Evolutionary conservation across 2,329 filamentous ascomycete species (phyloP).

Genomic region (Kalaharituber pfeilii): DNA sequence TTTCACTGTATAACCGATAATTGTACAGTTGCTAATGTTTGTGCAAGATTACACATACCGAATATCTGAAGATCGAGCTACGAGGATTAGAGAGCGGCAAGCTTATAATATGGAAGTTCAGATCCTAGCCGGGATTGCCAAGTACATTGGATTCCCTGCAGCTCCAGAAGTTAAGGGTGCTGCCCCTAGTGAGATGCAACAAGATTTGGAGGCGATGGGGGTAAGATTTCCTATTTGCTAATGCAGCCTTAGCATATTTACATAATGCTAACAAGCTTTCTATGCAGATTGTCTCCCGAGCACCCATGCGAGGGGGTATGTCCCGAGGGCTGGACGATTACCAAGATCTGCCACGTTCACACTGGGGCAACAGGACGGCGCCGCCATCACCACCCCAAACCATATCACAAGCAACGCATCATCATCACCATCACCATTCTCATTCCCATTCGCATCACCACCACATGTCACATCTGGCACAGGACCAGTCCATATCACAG

Average conservation of each 20-base stretch:
- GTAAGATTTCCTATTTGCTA: conserved; percentile 37
- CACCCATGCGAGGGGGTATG: conserved; percentile 15
- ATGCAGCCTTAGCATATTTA: conserved; percentile 15
- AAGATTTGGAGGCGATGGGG: conserved; percentile 76
- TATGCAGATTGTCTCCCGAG: conserved; percentile 20
- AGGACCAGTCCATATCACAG: not conserved
- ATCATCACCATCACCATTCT: conserved; percentile 7
- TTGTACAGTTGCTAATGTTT: conserved; percentile 35
- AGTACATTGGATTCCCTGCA: conserved; percentile 89
- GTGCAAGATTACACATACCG: conserved; percentile 66
- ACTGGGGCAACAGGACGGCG: conserved; percentile 12
- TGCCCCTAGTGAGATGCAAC: conserved; percentile 55
- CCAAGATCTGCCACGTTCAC: conserved; percentile 12
- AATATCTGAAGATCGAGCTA: conserved; percentile 57
- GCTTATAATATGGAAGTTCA: conserved; percentile 94
- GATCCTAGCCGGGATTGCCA: conserved; percentile 73
- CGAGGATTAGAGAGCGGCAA: conserved; percentile 67
- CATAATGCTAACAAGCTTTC: conserved; percentile 12
- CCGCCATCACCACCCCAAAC: conserved; percentile 14
- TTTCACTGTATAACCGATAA: conserved; percentile 5
- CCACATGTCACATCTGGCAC: conserved; percentile 2
- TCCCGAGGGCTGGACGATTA: conserved; percentile 14
- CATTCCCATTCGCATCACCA: not conserved
- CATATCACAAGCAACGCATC: conserved; percentile 9
- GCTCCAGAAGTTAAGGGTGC: conserved; percentile 69